Conservation (phyloP, 2,329 filamentous ascomycete genomes). For the Alternaria conjuncta region DNA sequence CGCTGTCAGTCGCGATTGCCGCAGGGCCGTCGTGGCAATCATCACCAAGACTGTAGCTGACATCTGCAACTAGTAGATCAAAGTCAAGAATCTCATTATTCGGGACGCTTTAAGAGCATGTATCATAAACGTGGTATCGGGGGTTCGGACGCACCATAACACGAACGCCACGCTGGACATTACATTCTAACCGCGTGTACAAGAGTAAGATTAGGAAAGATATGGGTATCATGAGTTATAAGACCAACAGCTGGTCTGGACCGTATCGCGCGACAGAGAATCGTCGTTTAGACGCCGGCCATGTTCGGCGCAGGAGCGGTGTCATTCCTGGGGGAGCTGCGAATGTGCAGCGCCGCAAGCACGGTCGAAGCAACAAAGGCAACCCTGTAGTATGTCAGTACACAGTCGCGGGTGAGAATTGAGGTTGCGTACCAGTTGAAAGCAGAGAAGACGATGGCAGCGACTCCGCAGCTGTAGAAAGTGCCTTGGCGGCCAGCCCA, state of each 20-base stretch:
- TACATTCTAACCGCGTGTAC: not conserved
- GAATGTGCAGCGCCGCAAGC: conserved; percentile 57
- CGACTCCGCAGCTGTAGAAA: conserved; percentile 65
- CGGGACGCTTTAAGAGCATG: not conserved
- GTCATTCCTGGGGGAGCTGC: conserved; percentile 47
- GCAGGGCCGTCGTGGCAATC: not conserved
- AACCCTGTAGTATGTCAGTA: conserved; percentile 49
- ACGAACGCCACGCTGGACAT: conserved; percentile 10
- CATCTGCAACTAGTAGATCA: not conserved
- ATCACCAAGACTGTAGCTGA: not conserved
- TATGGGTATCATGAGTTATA: conserved; percentile 5
- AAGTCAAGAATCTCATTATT: not conserved
- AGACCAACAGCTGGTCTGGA: not conserved
- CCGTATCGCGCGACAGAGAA: not conserved
- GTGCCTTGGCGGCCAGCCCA: conserved; percentile 54
- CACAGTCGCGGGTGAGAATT: not conserved
- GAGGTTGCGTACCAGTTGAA: conserved; percentile 63
- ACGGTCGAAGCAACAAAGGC: conserved; percentile 59
- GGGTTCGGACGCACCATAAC: not conserved
- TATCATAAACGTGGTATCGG: not conserved
- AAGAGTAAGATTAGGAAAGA: conserved; percentile 1
- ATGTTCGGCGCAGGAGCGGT: conserved; percentile 45
- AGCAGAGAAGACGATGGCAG: conserved; percentile 71
- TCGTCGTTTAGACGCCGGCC: conserved; percentile 44
- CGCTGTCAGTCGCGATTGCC: not conserved